Conservation (phyloP, 2,329 filamentous ascomycete species). For the Arachnopeziza araneosa region DNA sequence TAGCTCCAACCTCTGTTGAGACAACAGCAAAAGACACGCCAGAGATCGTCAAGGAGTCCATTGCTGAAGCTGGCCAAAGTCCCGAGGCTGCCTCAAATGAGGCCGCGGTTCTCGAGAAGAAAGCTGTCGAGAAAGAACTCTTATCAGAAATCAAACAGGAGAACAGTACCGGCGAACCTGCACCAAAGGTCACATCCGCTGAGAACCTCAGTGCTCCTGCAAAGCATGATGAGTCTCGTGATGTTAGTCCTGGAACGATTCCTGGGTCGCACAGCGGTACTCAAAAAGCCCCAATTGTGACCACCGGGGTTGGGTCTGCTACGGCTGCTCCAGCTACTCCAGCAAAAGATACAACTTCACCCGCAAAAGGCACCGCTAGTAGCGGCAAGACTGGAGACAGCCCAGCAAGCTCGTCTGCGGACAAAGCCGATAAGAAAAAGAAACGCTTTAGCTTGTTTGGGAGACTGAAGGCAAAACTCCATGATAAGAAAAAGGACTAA, state of each 20-base stretch:
- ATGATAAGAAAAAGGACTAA: conserved; percentile 27
- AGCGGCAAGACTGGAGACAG: conserved; percentile 24
- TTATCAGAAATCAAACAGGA: conserved; percentile 53
- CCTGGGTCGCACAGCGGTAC: conserved; percentile 19
- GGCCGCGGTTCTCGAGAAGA: conserved; percentile 69
- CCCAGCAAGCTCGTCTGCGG: conserved; percentile 15
- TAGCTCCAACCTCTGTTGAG: conserved; percentile 36
- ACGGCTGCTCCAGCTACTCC: conserved; percentile 17
- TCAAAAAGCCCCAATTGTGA: conserved; percentile 21
- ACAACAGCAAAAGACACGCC: conserved; percentile 47
- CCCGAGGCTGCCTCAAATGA: conserved; percentile 69
- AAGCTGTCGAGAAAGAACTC: conserved; percentile 67
- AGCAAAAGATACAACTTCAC: conserved; percentile 13
- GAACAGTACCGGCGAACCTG: conserved; percentile 26
- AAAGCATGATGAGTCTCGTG: conserved; percentile 20
- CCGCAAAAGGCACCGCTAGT: conserved; percentile 20
- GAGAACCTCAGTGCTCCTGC: conserved; percentile 30
- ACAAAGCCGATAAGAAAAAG: conserved; percentile 32
- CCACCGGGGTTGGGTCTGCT: conserved; percentile 21
- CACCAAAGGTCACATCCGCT: conserved; percentile 21
- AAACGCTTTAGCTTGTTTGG: conserved; percentile 34
- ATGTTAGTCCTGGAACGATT: conserved; percentile 28
- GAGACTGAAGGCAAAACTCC: conserved; percentile 48
- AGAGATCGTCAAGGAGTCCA: conserved; percentile 51
- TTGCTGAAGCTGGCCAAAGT: conserved; percentile 49